These are phyloP conservation scores for Phalaenopsis equestris DNA, from an alignment of 106 monocot species.

Conservation along the genomic window DNA sequence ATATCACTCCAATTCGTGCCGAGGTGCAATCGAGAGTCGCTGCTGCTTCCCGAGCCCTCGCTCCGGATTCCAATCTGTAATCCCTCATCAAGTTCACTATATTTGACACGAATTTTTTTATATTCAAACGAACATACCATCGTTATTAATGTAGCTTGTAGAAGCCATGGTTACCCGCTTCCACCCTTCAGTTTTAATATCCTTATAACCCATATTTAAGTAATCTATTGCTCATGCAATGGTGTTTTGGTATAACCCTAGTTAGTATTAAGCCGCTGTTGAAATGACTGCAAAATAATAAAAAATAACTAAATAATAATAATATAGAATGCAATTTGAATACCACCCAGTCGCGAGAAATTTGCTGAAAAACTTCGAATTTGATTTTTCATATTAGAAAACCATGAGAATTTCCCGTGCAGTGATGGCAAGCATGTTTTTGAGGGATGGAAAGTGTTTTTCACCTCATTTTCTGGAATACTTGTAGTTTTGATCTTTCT, in stretches of 20 bases:
- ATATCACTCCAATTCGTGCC: slow-evolving; percentile 46
- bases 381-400: not conserved
- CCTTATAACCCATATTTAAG: too few relatives aligned
- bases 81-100: not conserved
- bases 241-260: not conserved
- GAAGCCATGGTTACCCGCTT: not conserved
- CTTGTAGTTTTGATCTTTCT: not conserved
- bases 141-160: not conserved
- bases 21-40: slow-evolving; percentile 41
- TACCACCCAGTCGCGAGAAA: not conserved
- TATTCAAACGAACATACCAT: not conserved
- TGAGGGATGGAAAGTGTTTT: not conserved
- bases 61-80: slow-evolving; percentile 69
- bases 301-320: too few relatives aligned
- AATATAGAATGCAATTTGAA: not conserved
- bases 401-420: not conserved
- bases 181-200: too few relatives aligned
- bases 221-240: not conserved
- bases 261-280: not conserved
- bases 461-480: not conserved
- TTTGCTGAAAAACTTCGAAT: not conserved
- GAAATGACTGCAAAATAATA: too few relatives aligned
- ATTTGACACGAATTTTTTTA: not conserved
- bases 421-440: not conserved
- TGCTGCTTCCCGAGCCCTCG: slow-evolving; percentile 43